Evolutionary conservation across 148 eudicot genomes (phyloP).

Genomic region (Diospyros lotus): DNA sequence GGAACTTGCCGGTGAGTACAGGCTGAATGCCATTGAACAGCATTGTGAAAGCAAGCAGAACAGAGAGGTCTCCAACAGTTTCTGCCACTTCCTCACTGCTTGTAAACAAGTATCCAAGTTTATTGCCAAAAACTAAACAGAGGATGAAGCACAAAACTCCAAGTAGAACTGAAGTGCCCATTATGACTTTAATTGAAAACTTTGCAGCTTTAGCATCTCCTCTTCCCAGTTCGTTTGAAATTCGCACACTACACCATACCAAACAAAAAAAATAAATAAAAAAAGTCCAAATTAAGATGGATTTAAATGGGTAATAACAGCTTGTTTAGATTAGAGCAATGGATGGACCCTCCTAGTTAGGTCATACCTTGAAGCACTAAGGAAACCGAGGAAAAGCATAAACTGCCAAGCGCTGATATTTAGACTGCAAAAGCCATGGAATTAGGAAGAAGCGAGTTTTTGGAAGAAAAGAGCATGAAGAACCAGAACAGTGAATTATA

Average conservation of each 20-base stretch:
- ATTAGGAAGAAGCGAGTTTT: not conserved
- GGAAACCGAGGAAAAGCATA: constrained; percentile 68
- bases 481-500: not conserved
- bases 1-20: constrained; percentile 39
- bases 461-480: not conserved
- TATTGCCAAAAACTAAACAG: constrained; percentile 26
- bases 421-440: constrained; percentile 40
- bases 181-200: constrained; percentile 59
- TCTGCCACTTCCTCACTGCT: constrained; percentile 32
- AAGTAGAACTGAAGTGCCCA: constrained; percentile 41
- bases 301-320: no score
- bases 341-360: not conserved
- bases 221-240: constrained; percentile 71
- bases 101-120: constrained; percentile 37
- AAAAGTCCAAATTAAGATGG: not conserved
- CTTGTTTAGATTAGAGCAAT: no score
- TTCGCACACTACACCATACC: constrained; percentile 44
- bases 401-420: constrained; percentile 57
- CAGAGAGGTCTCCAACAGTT: constrained; percentile 35
- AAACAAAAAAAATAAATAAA: not conserved
- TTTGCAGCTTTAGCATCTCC: constrained; percentile 61
- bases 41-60: constrained; percentile 38
- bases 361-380: constrained; percentile 57
- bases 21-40: constrained; percentile 40
- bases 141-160: constrained; percentile 38